A percentile compares a stretch with the other conserved stretches of the same genome.
Evolutionary conservation across 2,329 filamentous ascomycete species (phyloP).

Genomic region (Rhynchosporium secalis): DNA sequence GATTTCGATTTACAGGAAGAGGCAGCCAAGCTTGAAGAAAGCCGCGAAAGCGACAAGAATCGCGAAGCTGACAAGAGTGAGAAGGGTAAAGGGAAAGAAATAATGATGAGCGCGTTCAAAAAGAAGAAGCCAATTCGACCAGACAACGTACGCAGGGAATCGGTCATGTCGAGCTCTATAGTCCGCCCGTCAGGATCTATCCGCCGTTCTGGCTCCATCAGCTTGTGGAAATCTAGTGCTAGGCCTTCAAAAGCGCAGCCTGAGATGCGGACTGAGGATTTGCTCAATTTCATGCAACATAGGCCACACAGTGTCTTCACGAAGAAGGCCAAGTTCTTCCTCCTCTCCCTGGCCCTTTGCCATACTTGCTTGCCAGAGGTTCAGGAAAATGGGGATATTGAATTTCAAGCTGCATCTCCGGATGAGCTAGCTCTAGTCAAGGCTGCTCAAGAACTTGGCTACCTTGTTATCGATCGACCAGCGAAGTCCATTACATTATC

Average conservation of each 20-base stretch:
- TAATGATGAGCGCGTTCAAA: constrained; percentile 24
- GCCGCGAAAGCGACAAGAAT: constrained; percentile 10
- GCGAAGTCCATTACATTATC: constrained; percentile 64
- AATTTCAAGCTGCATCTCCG: constrained; percentile 85
- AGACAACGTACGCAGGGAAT: constrained; percentile 4
- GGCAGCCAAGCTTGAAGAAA: constrained; percentile 26
- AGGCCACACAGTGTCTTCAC: constrained; percentile 78
- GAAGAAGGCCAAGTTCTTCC: constrained; percentile 75
- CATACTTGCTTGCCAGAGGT: constrained; percentile 86
- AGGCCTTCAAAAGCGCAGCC: constrained; percentile 48
- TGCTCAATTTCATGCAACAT: constrained; percentile 74
- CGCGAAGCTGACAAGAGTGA: constrained; percentile 17
- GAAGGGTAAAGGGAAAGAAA: constrained; percentile 32
- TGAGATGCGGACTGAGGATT: constrained; percentile 66
- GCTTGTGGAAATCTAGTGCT: constrained; percentile 36
- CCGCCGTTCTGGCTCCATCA: constrained; percentile 33
- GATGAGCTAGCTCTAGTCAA: constrained; percentile 85
- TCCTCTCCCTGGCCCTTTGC: constrained; percentile 82
- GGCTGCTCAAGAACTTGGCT: constrained; percentile 84
- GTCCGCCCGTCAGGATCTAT: constrained; percentile 8
- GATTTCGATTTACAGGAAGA: constrained; percentile 58
- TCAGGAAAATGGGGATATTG: constrained; percentile 66
- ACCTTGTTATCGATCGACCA: constrained; percentile 72
- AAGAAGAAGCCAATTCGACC: constrained; percentile 19
- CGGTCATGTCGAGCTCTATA: constrained; percentile 14